Evolutionary conservation across 2,329 filamentous ascomycete genomes (phyloP).

Genomic region (Pestalotiopsis sp.): DNA sequence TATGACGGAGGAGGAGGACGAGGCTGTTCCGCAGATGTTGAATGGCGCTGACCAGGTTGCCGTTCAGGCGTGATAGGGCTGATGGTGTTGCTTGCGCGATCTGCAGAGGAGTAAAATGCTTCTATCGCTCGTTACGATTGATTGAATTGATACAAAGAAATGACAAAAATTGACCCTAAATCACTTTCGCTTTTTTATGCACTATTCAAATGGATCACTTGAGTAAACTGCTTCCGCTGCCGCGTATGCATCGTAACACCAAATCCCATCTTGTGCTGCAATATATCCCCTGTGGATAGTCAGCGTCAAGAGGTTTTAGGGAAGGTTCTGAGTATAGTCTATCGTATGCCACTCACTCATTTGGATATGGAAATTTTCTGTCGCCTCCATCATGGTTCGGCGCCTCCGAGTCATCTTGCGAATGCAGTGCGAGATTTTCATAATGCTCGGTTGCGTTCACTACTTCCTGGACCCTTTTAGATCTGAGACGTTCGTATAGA

Average conservation of each 20-base stretch:
- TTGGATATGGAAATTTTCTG: too few relatives aligned
- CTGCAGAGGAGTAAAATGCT: not conserved
- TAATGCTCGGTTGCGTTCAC: not conserved
- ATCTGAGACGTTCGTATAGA: slow-evolving; percentile 3
- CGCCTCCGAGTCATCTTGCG: not conserved
- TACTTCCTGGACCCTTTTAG: not conserved
- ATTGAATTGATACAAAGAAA: not conserved
- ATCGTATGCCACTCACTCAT: not conserved
- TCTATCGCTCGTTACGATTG: not conserved
- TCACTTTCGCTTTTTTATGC: too few relatives aligned
- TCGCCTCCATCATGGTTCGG: too few relatives aligned
- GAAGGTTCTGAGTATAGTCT: not conserved
- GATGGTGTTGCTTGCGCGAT: not conserved
- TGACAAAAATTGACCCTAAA: not conserved
- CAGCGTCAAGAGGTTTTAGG: not conserved
- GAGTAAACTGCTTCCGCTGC: not conserved
- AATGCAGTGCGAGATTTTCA: not conserved
- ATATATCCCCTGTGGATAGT: not conserved
- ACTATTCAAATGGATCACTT: not conserved
- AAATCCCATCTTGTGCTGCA: not conserved
- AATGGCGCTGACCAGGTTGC: not conserved
- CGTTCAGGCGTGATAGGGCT: not conserved
- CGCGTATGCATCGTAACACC: not conserved
- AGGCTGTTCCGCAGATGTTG: slow-evolving; percentile 1
- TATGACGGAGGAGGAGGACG: slow-evolving; percentile 46